Evolutionary conservation across 2,329 filamentous ascomycete genomes (phyloP).

Genomic region (Ceratocystiopsis sp.): DNA sequence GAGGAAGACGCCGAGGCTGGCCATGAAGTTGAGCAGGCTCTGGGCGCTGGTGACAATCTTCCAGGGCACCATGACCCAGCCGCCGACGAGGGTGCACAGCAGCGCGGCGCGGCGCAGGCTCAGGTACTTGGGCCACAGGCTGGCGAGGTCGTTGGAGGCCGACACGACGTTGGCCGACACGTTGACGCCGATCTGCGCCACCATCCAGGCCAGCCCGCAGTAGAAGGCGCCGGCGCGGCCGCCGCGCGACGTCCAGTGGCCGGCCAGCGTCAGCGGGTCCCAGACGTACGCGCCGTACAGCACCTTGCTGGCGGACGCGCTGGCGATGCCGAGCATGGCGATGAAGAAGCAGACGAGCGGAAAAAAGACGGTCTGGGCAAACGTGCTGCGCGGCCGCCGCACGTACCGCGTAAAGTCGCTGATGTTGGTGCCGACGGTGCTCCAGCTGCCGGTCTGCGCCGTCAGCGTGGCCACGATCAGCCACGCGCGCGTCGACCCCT

Average conservation of each 20-base stretch:
- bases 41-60: slow-evolving; percentile 42
- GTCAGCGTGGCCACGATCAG: slow-evolving; percentile 17
- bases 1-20: slow-evolving; percentile 40
- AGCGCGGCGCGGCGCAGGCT: slow-evolving; percentile 40
- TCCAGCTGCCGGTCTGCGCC: neutral
- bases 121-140: slow-evolving; percentile 17
- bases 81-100: slow-evolving; percentile 29
- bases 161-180: slow-evolving; percentile 37
- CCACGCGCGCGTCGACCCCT: neutral
- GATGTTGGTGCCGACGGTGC: slow-evolving; percentile 14
- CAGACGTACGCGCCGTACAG: slow-evolving; percentile 24
- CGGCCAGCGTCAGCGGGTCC: slow-evolving; percentile 28
- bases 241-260: slow-evolving; percentile 25
- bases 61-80: slow-evolving; percentile 34
- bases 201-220: slow-evolving; percentile 23
- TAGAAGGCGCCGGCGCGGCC: slow-evolving; percentile 25
- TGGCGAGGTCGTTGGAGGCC: slow-evolving; percentile 33
- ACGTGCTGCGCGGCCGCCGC: slow-evolving; percentile 19
- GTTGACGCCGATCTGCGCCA: slow-evolving; percentile 39
- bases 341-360: slow-evolving; percentile 23
- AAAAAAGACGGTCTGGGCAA: slow-evolving; percentile 23
- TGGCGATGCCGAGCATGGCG: slow-evolving; percentile 34
- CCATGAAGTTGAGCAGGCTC: slow-evolving; percentile 48
- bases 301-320: slow-evolving; percentile 31
- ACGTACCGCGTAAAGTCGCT: slow-evolving; percentile 22